Evolutionary conservation across 257 asterid species (phyloP).

Genomic region (Thymus quinquecostatus): DNA sequence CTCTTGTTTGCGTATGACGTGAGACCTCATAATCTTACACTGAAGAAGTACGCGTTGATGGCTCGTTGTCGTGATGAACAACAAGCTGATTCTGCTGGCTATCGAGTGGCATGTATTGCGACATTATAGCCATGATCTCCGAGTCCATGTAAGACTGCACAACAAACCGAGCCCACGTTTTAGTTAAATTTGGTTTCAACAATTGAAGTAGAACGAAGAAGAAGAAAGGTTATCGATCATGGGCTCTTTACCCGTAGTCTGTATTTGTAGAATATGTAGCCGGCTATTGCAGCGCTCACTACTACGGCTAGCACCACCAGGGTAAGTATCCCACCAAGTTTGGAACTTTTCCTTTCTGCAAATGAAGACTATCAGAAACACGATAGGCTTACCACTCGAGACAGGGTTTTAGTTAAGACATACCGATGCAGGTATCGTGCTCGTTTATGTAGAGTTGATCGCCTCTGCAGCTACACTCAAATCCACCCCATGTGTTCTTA

Average conservation of each 20-base stretch:
- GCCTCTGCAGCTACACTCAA: constrained; percentile 67
- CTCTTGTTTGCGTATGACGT: too few species aligned
- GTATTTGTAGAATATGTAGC: constrained; percentile 88
- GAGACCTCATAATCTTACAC: constrained; percentile 36
- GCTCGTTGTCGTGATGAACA: constrained; percentile 67
- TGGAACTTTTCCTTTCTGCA: constrained; percentile 75
- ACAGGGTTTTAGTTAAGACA: background rate
- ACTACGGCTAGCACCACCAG: constrained; percentile 59
- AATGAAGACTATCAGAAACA: background rate
- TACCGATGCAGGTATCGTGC: constrained; percentile 89
- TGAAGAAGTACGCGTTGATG: constrained; percentile 49
- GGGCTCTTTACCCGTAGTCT: constrained; percentile 69
- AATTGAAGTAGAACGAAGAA: background rate
- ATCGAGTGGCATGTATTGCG: constrained; percentile 97
- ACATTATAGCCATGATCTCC: constrained; percentile 97
- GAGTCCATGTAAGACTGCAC: constrained; percentile 95
- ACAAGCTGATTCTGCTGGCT: constrained; percentile 67
- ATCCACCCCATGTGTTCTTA: constrained; percentile 86
- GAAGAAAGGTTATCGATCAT: background rate
- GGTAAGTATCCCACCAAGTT: constrained; percentile 52
- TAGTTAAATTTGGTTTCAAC: background rate
- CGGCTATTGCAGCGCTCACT: constrained; percentile 57
- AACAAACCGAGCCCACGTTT: background rate
- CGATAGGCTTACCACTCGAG: background rate
- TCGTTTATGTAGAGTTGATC: constrained; percentile 73